phyloP scores from a whole-genome alignment of 176 grass and related monocot genomes.

The Oryza meyeriana region DNA sequence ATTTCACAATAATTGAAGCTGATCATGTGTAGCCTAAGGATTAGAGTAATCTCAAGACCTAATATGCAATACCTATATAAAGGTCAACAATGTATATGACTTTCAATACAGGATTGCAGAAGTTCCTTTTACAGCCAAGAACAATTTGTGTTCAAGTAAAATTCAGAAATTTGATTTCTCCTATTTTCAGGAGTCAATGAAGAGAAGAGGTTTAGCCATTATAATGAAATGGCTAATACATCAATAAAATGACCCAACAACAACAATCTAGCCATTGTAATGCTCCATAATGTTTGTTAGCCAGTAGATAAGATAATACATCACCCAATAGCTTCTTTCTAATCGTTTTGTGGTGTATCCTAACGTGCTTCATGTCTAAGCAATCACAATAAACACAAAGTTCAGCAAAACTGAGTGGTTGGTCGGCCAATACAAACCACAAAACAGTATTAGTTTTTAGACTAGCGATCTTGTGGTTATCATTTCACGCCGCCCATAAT shows the following conservation, averaged over 20 bases:
- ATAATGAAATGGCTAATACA: background rate
- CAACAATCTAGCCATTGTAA: background rate
- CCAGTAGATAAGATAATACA: conserved; percentile 20
- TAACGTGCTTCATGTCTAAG: conserved; percentile 25
- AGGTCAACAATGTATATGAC: background rate
- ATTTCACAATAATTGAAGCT: too few species aligned
- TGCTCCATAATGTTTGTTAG: conserved; percentile 25
- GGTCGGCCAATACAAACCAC: conserved; percentile 59
- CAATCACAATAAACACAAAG: conserved; percentile 18
- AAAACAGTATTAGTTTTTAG: conserved; percentile 14
- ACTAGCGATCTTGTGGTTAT: conserved; percentile 36
- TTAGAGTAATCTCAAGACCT: too few species aligned
- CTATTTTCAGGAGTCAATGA: background rate
- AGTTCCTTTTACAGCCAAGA: background rate
- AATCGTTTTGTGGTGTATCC: background rate
- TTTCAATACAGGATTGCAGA: background rate
- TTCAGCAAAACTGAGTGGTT: conserved; percentile 52
- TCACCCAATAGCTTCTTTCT: conserved; percentile 15
- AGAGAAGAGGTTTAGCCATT: background rate
- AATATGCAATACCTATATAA: background rate
- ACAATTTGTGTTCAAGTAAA: background rate
- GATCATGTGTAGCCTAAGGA: too few species aligned
- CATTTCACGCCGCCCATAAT: conserved; percentile 53
- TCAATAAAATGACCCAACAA: background rate
- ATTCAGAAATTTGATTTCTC: background rate